Evolutionary conservation across 1,284 basidiomycete genomes (phyloP), one percentile per base, ranked within the genome.

Genomic region (Ustilago loliicola): DNA sequence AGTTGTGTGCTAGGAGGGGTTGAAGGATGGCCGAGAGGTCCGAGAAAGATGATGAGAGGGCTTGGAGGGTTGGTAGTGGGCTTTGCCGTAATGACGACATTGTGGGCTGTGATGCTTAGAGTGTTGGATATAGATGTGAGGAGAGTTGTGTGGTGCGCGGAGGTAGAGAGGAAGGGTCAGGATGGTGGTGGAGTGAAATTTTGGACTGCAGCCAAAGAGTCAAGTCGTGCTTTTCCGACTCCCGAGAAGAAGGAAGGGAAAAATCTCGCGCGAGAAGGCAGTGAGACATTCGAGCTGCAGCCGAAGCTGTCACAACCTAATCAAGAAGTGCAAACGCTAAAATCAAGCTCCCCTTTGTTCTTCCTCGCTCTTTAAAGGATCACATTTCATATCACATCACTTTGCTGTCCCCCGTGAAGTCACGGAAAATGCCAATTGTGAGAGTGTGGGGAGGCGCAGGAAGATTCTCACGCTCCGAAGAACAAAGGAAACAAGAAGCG

Each of bases 281-380:
- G 15, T 11, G 42, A 38, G 17, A 30, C 11, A 27, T 21, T n/a
- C 45, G 30, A 47, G 36, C 57, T 72, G 61, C 66, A 73, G 58
- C 65, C 71, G 62, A 73, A 61, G 36, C 71, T 73, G 71, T 73
- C 71, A 73, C 61, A 73, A 19, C 56, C 70, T 72, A 72, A 72
- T 73, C 71, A 53, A 73, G 67, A 21, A 64, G 53, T 58, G 71
- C 71, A 17, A 30, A 40, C 11, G 23, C 32, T 13, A 57, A 42
- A 17, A 9, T 30, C 23, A 32, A 27, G 52, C 7, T 30, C 19
- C 70, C 58, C 65, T 73, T 73, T 68, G 65, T 67, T 64, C 59
- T 30, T n/a, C 15, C 25, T 45, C 8, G 34, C 27, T 27, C 27
- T 53, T 17, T 11, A 38, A 21, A 32, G 17, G 23, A 45, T 42